A percentile compares a stretch with the other conserved stretches of the same genome.
These are phyloP conservation scores for Benincasa hispida DNA, from an alignment of 306 rosid genomes.

Conservation along the genomic window DNA sequence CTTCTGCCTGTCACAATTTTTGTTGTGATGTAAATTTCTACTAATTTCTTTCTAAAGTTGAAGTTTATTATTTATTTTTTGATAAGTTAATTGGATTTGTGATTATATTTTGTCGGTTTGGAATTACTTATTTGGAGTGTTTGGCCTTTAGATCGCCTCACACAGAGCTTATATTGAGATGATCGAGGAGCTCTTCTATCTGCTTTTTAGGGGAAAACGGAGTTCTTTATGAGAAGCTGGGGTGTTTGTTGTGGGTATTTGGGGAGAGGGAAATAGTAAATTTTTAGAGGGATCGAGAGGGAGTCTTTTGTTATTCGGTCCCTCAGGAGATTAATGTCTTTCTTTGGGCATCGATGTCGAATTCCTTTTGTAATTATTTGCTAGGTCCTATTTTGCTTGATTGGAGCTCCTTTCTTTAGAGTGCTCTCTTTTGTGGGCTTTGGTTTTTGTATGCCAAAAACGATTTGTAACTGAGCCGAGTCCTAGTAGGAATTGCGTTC, in stretches of 20 bases:
- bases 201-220: too few relatives aligned
- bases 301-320: neutral
- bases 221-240: neutral
- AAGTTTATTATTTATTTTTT: neutral
- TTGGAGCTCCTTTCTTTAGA: neutral
- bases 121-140: neutral
- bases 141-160: neutral
- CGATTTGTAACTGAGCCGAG: neutral
- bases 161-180: neutral
- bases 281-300: too few relatives aligned
- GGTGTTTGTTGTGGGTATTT: neutral
- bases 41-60: neutral
- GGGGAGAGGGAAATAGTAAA: too few relatives aligned
- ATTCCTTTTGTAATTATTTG: neutral
- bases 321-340: neutral
- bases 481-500: neutral
- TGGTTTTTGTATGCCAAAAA: too few relatives aligned
- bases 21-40: neutral
- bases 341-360: neutral
- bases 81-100: neutral
- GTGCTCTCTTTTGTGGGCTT: neutral
- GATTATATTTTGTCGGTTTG: too few relatives aligned
- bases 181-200: too few relatives aligned
- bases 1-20: conserved; percentile 5
- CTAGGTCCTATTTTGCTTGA: neutral